phyloP scores from a whole-genome alignment of 2,329 filamentous ascomycete species.

The Exophiala bonariae region DNA sequence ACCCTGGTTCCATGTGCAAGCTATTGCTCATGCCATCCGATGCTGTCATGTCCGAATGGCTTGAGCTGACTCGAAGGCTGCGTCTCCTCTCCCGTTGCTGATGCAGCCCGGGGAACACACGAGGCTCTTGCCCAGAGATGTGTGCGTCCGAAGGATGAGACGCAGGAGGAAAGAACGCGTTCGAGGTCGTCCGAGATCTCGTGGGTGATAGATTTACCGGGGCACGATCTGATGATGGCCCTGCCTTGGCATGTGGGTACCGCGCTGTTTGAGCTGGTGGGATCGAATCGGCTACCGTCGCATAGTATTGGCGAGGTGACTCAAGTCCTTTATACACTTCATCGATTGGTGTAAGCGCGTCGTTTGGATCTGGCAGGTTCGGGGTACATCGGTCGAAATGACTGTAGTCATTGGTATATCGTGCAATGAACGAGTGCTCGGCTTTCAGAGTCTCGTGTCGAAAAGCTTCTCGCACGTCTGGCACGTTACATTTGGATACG shows the following conservation, averaged over 20 bases:
- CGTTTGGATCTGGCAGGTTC: constrained; percentile 22
- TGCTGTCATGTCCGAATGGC: constrained; percentile 22
- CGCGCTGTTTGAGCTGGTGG: constrained; percentile 23
- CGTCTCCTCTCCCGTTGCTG: constrained; percentile 38
- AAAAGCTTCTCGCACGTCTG: constrained; percentile 87
- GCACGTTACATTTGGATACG: constrained; percentile 95
- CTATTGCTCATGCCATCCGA: constrained; percentile 23
- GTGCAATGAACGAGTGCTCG: constrained; percentile 67
- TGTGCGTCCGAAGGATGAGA: constrained; percentile 13
- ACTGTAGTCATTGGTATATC: constrained; percentile 27
- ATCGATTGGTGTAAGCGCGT: constrained; percentile 18
- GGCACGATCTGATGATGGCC: constrained; percentile 10
- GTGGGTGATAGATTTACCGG: constrained; percentile 20
- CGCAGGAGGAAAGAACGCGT: constrained; percentile 5
- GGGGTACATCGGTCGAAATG: constrained; percentile 29
- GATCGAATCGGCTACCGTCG: constrained; percentile 24
- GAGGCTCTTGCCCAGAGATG: constrained; percentile 34
- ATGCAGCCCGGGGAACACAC: constrained; percentile 44
- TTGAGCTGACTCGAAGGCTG: constrained; percentile 24
- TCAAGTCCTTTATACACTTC: constrained; percentile 24
- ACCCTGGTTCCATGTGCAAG: constrained; percentile 24
- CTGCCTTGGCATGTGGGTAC: constrained; percentile 6
- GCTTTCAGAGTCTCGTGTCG: constrained; percentile 81
- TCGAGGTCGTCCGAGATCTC: constrained; percentile 21
- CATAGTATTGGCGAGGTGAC: constrained; percentile 29